These are phyloP conservation scores for Coleophoma crateriformis DNA, from an alignment of 2,329 filamentous ascomycete species.

Conservation along the genomic window DNA sequence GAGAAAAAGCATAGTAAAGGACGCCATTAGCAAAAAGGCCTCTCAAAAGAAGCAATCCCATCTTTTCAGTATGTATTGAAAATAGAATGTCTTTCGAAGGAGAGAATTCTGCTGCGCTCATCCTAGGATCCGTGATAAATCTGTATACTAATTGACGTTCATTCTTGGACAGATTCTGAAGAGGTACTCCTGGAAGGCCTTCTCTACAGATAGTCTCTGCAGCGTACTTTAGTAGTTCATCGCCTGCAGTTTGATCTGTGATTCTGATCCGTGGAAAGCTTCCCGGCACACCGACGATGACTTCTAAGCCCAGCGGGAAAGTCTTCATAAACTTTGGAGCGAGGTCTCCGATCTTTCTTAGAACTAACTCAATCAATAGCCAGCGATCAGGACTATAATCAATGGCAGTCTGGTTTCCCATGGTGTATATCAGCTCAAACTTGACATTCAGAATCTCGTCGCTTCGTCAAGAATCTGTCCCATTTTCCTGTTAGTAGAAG, in stretches of 20 bases:
- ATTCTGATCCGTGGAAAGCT: constrained; percentile 44
- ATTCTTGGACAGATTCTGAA: not conserved
- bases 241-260: not conserved
- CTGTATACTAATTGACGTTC: constrained; percentile 1
- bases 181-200: constrained; percentile 7
- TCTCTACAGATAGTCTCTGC: constrained; percentile 5
- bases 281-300: constrained; percentile 23
- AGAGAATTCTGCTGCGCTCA: constrained; percentile 3
- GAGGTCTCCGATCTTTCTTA: constrained; percentile 34
- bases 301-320: constrained; percentile 34
- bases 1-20: constrained; percentile 41
- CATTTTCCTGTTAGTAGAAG: not conserved
- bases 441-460: constrained; percentile 56
- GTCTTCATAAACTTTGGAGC: constrained; percentile 21
- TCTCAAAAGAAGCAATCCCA: constrained; percentile 39
- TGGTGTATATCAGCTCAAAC: constrained; percentile 57
- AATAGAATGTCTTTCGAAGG: constrained; percentile 4
- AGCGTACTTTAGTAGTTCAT: not conserved
- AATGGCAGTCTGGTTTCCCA: constrained; percentile 42
- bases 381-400: constrained; percentile 49
- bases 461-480: constrained; percentile 50
- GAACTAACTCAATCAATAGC: constrained; percentile 44
- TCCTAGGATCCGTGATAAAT: constrained; percentile 4
- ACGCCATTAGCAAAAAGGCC: constrained; percentile 50
- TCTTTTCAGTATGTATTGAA: constrained; percentile 24